Evolutionary conservation across 768 basidiomycete species (phyloP).

Genomic region (Leccinum rimulosum): DNA sequence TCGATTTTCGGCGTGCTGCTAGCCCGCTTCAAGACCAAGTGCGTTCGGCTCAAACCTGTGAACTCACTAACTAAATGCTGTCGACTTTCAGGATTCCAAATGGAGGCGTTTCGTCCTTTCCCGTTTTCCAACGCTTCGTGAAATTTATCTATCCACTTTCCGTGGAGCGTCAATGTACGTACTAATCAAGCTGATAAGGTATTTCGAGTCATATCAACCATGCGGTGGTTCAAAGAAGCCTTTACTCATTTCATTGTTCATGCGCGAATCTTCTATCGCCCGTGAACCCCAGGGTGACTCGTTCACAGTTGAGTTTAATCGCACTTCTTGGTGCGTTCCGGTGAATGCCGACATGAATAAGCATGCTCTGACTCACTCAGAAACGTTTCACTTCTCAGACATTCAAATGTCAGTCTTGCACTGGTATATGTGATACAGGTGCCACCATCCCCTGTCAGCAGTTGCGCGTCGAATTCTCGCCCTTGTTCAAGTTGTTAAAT

Average conservation of each 20-base stretch:
- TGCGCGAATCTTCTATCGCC: background rate
- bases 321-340: background rate
- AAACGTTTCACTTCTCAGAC: background rate
- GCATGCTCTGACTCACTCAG: constrained; percentile 1
- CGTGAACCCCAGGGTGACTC: constrained; percentile 6
- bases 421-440: background rate
- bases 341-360: constrained; percentile 4
- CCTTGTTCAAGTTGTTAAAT: background rate
- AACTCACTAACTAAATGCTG: background rate
- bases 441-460: background rate
- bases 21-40: constrained; percentile 3
- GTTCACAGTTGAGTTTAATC: constrained; percentile 14
- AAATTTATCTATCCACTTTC: background rate
- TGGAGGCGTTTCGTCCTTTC: background rate
- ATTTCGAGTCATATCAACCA: constrained; percentile 16
- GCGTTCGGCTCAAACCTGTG: constrained; percentile 1
- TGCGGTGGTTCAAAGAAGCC: constrained; percentile 14
- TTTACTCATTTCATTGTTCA: constrained; percentile 5
- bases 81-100: constrained; percentile 8
- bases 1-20: background rate
- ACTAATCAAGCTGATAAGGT: constrained; percentile 13
- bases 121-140: background rate
- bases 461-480: background rate
- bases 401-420: background rate
- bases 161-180: background rate